These are phyloP conservation scores for Vanderwaltozyma polyspora DNA, from an alignment of 805 yeast species.

Conservation along the genomic window DNA sequence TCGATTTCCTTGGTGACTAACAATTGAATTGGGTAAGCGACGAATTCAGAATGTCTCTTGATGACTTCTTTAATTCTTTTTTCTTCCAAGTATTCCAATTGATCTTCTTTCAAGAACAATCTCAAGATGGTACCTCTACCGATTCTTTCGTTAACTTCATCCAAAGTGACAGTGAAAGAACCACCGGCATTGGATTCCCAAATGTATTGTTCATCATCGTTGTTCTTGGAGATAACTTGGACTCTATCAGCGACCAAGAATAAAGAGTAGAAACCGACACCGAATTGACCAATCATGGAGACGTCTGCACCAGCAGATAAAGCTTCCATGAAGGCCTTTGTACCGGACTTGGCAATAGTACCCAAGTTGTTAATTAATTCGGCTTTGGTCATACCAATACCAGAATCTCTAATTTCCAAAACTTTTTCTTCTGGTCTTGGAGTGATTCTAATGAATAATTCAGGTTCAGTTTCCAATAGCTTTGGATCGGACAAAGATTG, in stretches of 20 bases:
- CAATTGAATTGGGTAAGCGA: slow-evolving; percentile 96
- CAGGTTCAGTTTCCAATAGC: slow-evolving; percentile 89
- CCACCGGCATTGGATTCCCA: slow-evolving; percentile 99
- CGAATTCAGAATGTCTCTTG: slow-evolving; percentile 98
- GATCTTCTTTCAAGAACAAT: slow-evolving; percentile 96
- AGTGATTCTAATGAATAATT: slow-evolving; percentile 91
- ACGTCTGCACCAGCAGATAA: slow-evolving; percentile 99
- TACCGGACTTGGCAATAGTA: slow-evolving; percentile 99
- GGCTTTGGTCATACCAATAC: slow-evolving; percentile 99
- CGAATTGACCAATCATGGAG: slow-evolving; percentile 99
- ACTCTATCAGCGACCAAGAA: slow-evolving; percentile 98
- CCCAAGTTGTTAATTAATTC: slow-evolving; percentile 98
- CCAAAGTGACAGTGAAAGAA: slow-evolving; percentile 91
- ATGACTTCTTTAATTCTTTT: slow-evolving; percentile 99
- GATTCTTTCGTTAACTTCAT: slow-evolving; percentile 73
- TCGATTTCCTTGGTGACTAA: slow-evolving; percentile 98
- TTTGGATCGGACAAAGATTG: slow-evolving; percentile 89
- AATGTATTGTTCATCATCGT: slow-evolving; percentile 97
- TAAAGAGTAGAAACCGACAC: slow-evolving; percentile 99
- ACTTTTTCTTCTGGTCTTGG: slow-evolving; percentile 92
- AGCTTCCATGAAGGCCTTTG: slow-evolving; percentile 99
- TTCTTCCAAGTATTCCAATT: slow-evolving; percentile 97
- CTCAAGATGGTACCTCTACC: slow-evolving; percentile 94
- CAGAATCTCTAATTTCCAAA: slow-evolving; percentile 95
- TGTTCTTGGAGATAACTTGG: slow-evolving; percentile 95